Evolutionary conservation across 352 stramenopile species (phyloP), one percentile per base, ranked within the genome.

Genomic region (Pythium plurisporium): DNA sequence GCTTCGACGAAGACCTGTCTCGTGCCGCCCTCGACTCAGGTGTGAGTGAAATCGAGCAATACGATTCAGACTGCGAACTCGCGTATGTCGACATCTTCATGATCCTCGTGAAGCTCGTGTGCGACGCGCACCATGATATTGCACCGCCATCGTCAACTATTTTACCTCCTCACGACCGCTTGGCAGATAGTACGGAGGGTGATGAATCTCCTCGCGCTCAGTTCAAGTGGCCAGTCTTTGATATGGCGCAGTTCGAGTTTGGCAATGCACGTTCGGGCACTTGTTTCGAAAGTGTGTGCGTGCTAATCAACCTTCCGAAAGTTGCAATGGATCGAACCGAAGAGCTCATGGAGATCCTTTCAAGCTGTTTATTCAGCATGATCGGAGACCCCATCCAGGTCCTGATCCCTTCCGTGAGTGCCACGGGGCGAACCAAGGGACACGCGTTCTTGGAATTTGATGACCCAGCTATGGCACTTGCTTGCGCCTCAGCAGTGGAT

Each of bases 201-300:
- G 30, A 25, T 5, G 45, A 49, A 4, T 62, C 62, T 0, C 41
- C 48, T 5, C 62, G 40, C 26, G 23, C 31, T 0, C 56, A 50
- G 29, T 72, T 90, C 56, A 89, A 92, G 45, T 94, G 85, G 85
- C 85, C 85, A 23, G 82, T 94, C 8, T 93, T 94, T 53, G 85
- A 94, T 49, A 94, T 94, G 85, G 85, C 85, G 0, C 85, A 93
- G 59, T 94, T 93, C 23, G 85, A 94, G 56, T 93, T 94, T 50
- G 82, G 81, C 26, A 94, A 86, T 42, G 80, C 85, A 4, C 85
- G 85, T 5, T 15, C 61, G 6, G 81, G 77, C 6, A 94, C 85
- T 31, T 90, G 85, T 54, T 94, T 93, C 51, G 76, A 89, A 22
- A 89, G 76, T 55, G 81, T 94, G 1, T 91, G 84, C 36, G 85